Percentiles rank a stretch among this genome's conserved stretches.
These are phyloP conservation scores for Westerdykella aurantiaca DNA, from an alignment of 2,329 filamentous ascomycete species.

Conservation along the genomic window DNA sequence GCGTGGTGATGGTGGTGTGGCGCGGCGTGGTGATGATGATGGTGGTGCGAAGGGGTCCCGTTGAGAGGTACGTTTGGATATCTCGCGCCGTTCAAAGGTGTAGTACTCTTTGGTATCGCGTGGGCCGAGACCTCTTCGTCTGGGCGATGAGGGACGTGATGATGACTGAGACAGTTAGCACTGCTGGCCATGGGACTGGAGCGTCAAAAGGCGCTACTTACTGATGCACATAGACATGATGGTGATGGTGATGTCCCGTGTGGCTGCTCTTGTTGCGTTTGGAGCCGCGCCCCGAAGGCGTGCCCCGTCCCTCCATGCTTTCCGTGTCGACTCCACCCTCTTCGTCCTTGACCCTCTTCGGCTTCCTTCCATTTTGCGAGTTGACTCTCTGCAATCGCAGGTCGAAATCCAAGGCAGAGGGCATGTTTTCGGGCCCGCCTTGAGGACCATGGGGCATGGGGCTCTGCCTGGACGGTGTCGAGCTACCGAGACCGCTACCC, in stretches of 20 bases:
- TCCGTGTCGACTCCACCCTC: slow-evolving; percentile 61
- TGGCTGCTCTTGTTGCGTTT: slow-evolving; percentile 55
- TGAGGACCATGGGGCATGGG: slow-evolving; percentile 40
- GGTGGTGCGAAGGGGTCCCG: slow-evolving; percentile 29
- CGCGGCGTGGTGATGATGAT: slow-evolving; percentile 37
- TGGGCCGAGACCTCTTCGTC: slow-evolving; percentile 45
- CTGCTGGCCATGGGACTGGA: neutral
- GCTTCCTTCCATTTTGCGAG: slow-evolving; percentile 35
- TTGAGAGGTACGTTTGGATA: slow-evolving; percentile 27
- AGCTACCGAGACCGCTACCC: slow-evolving; percentile 59
- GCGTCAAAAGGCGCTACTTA: slow-evolving; percentile 30
- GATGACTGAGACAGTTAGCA: slow-evolving; percentile 34
- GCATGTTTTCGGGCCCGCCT: slow-evolving; percentile 19
- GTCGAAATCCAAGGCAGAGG: slow-evolving; percentile 24
- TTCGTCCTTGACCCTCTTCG: slow-evolving; percentile 69
- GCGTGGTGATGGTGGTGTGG: slow-evolving; percentile 34
- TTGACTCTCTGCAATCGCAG: slow-evolving; percentile 31
- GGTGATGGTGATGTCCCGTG: slow-evolving; percentile 58
- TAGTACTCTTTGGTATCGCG: slow-evolving; percentile 8
- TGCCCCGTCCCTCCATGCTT: slow-evolving; percentile 56
- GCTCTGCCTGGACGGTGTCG: slow-evolving; percentile 51
- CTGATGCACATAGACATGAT: slow-evolving; percentile 47
- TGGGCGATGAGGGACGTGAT: slow-evolving; percentile 51
- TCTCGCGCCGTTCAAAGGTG: slow-evolving; percentile 16
- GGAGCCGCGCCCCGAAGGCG: slow-evolving; percentile 58